Percentiles rank a stretch among this genome's conserved stretches.
Evolutionary conservation across 2,329 filamentous ascomycete genomes (phyloP).

Genomic region (Xenoacremonium recifei): DNA sequence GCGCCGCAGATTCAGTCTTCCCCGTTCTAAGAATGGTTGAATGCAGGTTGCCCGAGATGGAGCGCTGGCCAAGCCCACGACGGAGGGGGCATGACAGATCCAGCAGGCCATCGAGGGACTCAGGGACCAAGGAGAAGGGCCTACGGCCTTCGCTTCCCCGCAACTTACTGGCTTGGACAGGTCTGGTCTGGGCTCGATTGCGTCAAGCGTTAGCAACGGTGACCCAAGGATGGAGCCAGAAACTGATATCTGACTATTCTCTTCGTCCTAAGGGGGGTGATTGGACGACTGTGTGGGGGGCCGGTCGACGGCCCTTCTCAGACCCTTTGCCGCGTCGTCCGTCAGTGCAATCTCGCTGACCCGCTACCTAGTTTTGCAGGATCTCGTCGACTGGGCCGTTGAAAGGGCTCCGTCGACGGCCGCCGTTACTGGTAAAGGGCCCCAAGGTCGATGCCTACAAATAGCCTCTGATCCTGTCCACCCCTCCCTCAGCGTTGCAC

Average conservation of each 20-base stretch:
- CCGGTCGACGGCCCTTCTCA: conserved; percentile 7
- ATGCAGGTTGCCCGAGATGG: neutral
- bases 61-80: neutral
- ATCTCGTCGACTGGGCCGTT: too few relatives aligned
- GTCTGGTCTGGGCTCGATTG: conserved; percentile 4
- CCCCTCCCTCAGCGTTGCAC: neutral
- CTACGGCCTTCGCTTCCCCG: conserved; percentile 17
- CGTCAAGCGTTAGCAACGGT: conserved; percentile 13
- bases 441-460: neutral
- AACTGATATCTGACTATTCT: conserved; percentile 26
- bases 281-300: conserved; percentile 18
- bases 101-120: neutral
- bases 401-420: too few relatives aligned
- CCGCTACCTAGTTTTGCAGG: conserved; percentile 4
- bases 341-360: conserved; percentile 3
- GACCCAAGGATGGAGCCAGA: conserved; percentile 14
- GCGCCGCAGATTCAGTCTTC: neutral
- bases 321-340: conserved; percentile 3
- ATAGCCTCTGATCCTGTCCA: neutral
- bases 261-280: conserved; percentile 10
- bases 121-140: neutral
- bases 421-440: neutral
- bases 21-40: neutral
- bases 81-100: neutral
- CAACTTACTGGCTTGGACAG: conserved; percentile 5